These are phyloP conservation scores for Pelargonium citronellum DNA, from an alignment of 441 rosid genomes.

Conservation along the genomic window DNA sequence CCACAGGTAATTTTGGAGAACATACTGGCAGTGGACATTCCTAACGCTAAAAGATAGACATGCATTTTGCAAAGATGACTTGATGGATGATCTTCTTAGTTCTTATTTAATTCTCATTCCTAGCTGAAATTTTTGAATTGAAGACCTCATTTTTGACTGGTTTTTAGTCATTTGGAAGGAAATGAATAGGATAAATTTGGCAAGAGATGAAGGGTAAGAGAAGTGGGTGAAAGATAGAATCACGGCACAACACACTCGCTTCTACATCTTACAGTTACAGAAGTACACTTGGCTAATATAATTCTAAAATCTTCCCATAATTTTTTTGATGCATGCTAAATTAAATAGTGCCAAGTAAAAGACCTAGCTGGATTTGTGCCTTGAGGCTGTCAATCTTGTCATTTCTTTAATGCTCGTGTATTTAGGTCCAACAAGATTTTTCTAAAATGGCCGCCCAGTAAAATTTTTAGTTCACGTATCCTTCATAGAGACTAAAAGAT, in stretches of 20 bases:
- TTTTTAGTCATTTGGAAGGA: too few species aligned
- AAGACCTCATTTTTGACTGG: too few species aligned
- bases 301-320: background rate
- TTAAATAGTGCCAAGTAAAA: background rate
- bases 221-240: too few species aligned
- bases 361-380: background rate
- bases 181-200: too few species aligned
- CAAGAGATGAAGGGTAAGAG: too few species aligned
- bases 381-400: background rate
- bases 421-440: background rate
- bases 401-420: background rate
- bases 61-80: background rate
- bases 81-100: background rate
- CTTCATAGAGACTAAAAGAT: background rate
- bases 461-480: background rate
- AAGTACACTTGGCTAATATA: too few species aligned
- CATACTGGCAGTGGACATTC: background rate
- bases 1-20: background rate
- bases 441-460: background rate
- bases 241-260: too few species aligned
- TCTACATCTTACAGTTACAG: too few species aligned
- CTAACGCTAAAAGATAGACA: background rate
- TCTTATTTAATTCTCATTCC: background rate
- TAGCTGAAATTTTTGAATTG: too few species aligned
- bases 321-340: background rate